phyloP scores from a whole-genome alignment of 306 rosid genomes.

The Gillenia trifoliata region DNA sequence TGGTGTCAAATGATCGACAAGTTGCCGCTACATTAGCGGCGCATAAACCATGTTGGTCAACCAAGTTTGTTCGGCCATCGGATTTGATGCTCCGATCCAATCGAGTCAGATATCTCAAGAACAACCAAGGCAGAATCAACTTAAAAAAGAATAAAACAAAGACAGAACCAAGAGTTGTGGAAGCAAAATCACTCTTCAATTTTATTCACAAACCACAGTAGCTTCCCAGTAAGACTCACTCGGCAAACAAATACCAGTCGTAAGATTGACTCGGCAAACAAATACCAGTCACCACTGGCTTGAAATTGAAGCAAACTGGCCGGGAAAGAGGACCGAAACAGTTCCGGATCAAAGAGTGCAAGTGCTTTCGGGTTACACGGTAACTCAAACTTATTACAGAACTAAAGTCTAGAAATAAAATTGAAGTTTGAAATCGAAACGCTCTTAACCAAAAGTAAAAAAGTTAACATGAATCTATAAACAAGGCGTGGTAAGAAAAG shows the following conservation, averaged over 20 bases:
- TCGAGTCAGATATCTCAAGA: too few relatives aligned
- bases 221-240: neutral
- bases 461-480: slow-evolving; percentile 30
- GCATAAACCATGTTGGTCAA: too few relatives aligned
- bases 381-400: slow-evolving; percentile 61
- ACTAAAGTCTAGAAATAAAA: slow-evolving; percentile 44
- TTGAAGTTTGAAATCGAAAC: slow-evolving; percentile 31
- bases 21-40: neutral
- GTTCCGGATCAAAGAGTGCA: slow-evolving; percentile 23
- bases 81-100: too few relatives aligned
- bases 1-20: neutral
- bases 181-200: slow-evolving; percentile 13
- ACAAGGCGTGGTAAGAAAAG: slow-evolving; percentile 29
- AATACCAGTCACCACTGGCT: neutral
- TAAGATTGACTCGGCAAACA: neutral
- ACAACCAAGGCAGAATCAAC: neutral
- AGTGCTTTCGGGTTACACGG: slow-evolving; percentile 44
- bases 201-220: slow-evolving; percentile 31
- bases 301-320: slow-evolving; percentile 1
- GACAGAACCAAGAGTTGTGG: neutral
- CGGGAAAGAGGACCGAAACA: slow-evolving; percentile 20
- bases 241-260: neutral
- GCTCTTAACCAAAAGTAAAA: slow-evolving; percentile 25
- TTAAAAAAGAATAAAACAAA: neutral
- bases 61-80: too few relatives aligned